Conservation (phyloP, 768 basidiomycete genomes). For the Kwoniella dejecticola region DNA sequence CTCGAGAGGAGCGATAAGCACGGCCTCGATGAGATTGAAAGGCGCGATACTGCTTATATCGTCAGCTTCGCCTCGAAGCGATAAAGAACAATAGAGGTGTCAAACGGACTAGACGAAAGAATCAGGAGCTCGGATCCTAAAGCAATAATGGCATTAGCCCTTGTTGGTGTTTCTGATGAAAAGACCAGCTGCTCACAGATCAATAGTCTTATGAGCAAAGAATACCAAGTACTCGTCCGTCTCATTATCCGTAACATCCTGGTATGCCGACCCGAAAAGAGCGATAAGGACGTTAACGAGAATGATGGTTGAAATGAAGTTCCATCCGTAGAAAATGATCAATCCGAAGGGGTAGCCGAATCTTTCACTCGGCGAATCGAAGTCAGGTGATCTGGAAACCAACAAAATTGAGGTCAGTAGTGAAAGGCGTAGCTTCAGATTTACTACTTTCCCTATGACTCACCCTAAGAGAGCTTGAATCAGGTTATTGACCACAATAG, state of each 20-base stretch:
- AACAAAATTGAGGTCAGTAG: background rate
- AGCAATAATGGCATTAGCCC: slow-evolving; percentile 7
- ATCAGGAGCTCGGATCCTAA: slow-evolving; percentile 51
- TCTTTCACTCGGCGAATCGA: slow-evolving; percentile 49
- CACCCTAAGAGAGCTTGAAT: slow-evolving; percentile 82
- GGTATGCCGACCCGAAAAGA: slow-evolving; percentile 89
- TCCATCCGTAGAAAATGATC: slow-evolving; percentile 83
- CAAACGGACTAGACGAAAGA: slow-evolving; percentile 63
- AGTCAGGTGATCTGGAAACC: slow-evolving; percentile 51
- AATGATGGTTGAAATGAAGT: slow-evolving; percentile 75
- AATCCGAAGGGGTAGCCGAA: slow-evolving; percentile 61
- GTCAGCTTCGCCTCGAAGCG: background rate
- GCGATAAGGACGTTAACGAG: slow-evolving; percentile 92
- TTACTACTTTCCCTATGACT: too few species aligned
- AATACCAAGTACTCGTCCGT: slow-evolving; percentile 88
- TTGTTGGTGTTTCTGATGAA: too few species aligned
- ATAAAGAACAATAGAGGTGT: background rate
- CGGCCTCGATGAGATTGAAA: slow-evolving; percentile 81
- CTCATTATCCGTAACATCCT: slow-evolving; percentile 72
- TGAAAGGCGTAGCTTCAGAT: too few species aligned
- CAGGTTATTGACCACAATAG: slow-evolving; percentile 69
- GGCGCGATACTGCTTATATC: slow-evolving; percentile 66
- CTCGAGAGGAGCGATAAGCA: slow-evolving; percentile 85
- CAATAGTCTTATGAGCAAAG: slow-evolving; percentile 77
- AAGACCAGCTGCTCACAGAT: slow-evolving; percentile 38